Evolutionary conservation across 176 grass and related monocot species (phyloP), one percentile per base, ranked within the genome.

Genomic region (Phoenix roebelenii): DNA sequence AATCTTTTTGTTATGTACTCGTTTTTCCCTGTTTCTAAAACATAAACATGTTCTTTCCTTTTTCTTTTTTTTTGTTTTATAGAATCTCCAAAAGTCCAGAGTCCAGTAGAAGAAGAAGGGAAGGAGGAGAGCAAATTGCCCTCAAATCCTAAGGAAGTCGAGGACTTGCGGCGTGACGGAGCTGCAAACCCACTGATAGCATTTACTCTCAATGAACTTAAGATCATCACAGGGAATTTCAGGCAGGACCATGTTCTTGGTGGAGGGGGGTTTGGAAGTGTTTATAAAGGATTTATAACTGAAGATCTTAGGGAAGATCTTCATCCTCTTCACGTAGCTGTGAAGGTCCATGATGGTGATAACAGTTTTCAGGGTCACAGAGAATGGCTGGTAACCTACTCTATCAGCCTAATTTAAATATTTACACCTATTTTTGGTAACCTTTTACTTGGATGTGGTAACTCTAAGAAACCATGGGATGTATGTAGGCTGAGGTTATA

Each of bases 331-430:
- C 58, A 55, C 15, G 89, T 93, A 15, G 89, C 89, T 39, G 60
- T 93, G 22, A 93, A 93, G 80, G 89, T 93, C 18, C 89, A 93
- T 85, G 89, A 93, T 76, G 84, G 80, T 32, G 80, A 93, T 73
- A 93, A 93, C 66, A 93, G 89, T 79, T 81, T 84, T 66, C 89
- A 93, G 68, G 89, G 89, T 70, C 89, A 93, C 60, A 68, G 89
- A 17, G 89, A 93, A 69, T 93, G 89, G 89, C 84, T 88, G 74
- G 86, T 89, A 82, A 17, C 12, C 18, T 17, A 56, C 29, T 56
- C 39, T 16, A 1, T 22, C 53, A 35, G 23, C 25, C 16, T 44
- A 15, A 56, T 23, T 44, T 7, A 10, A 44, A 44, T 6, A 44
- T 44, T 44, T 44, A 44, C 35, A 44, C 2, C 10, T 44, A 12